Percentiles rank a stretch among this genome's conserved stretches.
Evolutionary conservation across 2,329 filamentous ascomycete genomes (phyloP).

Genomic region (Cercospora sp.): DNA sequence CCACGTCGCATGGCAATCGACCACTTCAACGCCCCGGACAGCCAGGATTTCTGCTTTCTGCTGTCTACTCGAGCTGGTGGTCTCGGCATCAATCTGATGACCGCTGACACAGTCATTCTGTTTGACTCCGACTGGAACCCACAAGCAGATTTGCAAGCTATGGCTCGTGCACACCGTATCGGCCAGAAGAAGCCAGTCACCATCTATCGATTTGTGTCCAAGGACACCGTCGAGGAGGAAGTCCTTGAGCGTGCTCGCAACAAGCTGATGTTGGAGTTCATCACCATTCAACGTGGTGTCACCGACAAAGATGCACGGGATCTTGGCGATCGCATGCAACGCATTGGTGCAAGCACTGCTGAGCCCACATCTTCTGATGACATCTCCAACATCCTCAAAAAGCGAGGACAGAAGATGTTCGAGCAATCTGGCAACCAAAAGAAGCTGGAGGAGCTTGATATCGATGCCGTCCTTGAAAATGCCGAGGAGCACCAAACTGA

Average conservation of each 20-base stretch:
- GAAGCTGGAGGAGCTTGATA: conserved; percentile 94
- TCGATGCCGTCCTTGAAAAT: conserved; percentile 94
- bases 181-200: conserved; percentile 95
- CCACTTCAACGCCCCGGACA: conserved; percentile 96
- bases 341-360: conserved; percentile 59
- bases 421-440: conserved; percentile 96
- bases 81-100: conserved; percentile 98
- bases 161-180: conserved; percentile 97
- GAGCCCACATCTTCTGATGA: conserved; percentile 91
- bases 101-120: conserved; percentile 93
- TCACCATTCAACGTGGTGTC: conserved; percentile 94
- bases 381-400: conserved; percentile 94
- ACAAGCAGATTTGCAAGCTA: conserved; percentile 94
- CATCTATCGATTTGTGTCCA: conserved; percentile 93
- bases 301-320: conserved; percentile 90
- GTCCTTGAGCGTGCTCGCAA: conserved; percentile 94
- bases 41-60: conserved; percentile 93
- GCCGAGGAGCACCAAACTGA: conserved; percentile 97
- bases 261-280: conserved; percentile 94
- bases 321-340: conserved; percentile 73
- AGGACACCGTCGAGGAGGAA: conserved; percentile 97
- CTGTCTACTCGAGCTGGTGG: conserved; percentile 94
- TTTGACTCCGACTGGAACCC: conserved; percentile 99
- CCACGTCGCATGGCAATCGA: conserved; percentile 92
- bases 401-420: conserved; percentile 98